Evolutionary conservation across 2,329 filamentous ascomycete species (phyloP).

Genomic region (Sclerotinia subarctica): DNA sequence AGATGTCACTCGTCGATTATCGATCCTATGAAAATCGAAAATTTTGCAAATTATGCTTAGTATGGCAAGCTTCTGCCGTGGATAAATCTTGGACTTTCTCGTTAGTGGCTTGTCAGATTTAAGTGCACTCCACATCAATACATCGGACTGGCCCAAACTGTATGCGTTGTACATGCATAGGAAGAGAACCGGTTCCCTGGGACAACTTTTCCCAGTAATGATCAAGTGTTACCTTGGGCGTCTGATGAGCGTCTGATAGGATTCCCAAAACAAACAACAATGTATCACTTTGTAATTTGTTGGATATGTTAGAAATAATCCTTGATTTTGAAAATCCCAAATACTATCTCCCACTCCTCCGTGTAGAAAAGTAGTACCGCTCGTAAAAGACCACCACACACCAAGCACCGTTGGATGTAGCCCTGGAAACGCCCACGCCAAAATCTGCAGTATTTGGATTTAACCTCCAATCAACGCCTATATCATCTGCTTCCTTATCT

Average conservation of each 20-base stretch:
- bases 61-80: background rate
- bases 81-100: conserved; percentile 13
- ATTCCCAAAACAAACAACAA: background rate
- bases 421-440: conserved; percentile 19
- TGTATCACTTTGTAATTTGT: conserved; percentile 8
- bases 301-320: conserved; percentile 20
- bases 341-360: conserved; percentile 5
- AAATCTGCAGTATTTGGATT: conserved; percentile 15
- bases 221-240: conserved; percentile 9
- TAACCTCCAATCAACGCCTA: conserved; percentile 30
- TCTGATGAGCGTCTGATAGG: background rate
- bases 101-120: conserved; percentile 20
- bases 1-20: background rate
- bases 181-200: conserved; percentile 18
- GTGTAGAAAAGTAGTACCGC: conserved; percentile 2
- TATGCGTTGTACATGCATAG: conserved; percentile 22
- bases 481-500: background rate
- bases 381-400: conserved; percentile 7
- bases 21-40: background rate
- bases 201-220: conserved; percentile 10
- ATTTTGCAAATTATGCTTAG: background rate
- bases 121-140: conserved; percentile 18
- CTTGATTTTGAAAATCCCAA: conserved; percentile 28
- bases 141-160: background rate
- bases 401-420: conserved; percentile 10